phyloP scores from a whole-genome alignment of 2,329 filamentous ascomycete species.

The Clonostachys byssicola region DNA sequence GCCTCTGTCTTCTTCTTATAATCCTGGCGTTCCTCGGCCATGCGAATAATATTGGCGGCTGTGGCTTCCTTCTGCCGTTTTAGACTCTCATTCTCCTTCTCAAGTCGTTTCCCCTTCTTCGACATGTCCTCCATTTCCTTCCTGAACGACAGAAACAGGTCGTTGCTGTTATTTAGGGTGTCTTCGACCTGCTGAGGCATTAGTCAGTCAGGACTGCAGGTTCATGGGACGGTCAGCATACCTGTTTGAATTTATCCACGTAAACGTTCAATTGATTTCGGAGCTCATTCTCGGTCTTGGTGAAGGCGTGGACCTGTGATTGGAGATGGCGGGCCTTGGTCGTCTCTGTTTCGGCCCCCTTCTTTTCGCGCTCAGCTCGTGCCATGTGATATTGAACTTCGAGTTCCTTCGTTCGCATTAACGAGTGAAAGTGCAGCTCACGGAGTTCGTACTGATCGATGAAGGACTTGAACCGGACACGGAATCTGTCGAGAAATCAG shows the following conservation, averaged over 20 bases:
- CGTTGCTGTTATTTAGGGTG: slow-evolving; percentile 96
- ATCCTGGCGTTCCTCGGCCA: slow-evolving; percentile 91
- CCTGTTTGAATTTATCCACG: slow-evolving; percentile 99
- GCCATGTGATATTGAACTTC: slow-evolving; percentile 91
- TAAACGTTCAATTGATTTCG: slow-evolving; percentile 96
- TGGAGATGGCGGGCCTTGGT: slow-evolving; percentile 81
- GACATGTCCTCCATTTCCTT: slow-evolving; percentile 99
- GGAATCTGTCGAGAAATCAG: slow-evolving; percentile 54
- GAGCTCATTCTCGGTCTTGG: slow-evolving; percentile 91
- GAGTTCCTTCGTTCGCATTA: slow-evolving; percentile 90
- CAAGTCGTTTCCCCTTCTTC: slow-evolving; percentile 94
- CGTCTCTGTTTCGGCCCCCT: slow-evolving; percentile 77
- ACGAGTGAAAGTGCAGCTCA: slow-evolving; percentile 87
- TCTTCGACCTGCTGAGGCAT: slow-evolving; percentile 75
- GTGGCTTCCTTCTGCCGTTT: slow-evolving; percentile 92
- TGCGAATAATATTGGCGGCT: slow-evolving; percentile 91
- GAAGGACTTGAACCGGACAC: slow-evolving; percentile 86
- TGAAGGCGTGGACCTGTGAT: slow-evolving; percentile 88
- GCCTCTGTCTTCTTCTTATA: slow-evolving; percentile 62
- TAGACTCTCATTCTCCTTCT: slow-evolving; percentile 90
- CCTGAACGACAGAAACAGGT: slow-evolving; percentile 91
- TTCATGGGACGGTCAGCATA: slow-evolving; percentile 29
- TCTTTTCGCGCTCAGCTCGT: slow-evolving; percentile 85
- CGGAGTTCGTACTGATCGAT: slow-evolving; percentile 96
- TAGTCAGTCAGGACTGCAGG: slow-evolving; percentile 6